These are phyloP conservation scores for Apiotrichum sp. DNA, from an alignment of 1,284 basidiomycete genomes.

Conservation along the genomic window DNA sequence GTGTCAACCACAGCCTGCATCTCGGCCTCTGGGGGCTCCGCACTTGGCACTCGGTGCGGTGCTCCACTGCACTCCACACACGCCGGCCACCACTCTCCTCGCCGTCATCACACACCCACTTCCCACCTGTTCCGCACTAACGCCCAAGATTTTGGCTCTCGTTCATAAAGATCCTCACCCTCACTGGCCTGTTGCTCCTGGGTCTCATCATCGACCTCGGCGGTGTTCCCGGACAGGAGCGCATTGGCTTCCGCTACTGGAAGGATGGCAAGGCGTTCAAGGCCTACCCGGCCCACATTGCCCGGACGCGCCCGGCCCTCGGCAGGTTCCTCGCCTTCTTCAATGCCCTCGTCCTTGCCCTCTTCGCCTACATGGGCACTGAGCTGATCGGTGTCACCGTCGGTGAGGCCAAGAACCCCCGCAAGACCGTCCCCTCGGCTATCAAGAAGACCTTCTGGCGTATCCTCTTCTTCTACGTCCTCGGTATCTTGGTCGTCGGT, in stretches of 20 bases:
- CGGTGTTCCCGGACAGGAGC: conserved; percentile 59
- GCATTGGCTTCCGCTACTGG: conserved; percentile 58
- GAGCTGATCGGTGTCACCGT: conserved; percentile 53
- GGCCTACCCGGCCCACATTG: conserved; percentile 19
- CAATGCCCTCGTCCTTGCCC: conserved; percentile 22
- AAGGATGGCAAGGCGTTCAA: conserved; percentile 38
- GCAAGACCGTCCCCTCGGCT: conserved; percentile 56
- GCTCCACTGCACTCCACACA: no score
- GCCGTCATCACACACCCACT: no score
- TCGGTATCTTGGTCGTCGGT: conserved; percentile 55
- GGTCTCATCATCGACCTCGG: conserved; percentile 59
- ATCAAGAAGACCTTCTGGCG: conserved; percentile 54
- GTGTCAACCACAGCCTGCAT: no score
- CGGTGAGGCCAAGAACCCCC: conserved; percentile 53
- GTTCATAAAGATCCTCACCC: conserved; percentile 54
- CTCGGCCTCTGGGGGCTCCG: no score
- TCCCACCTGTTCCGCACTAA: conserved; percentile 15
- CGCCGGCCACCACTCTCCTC: no score
- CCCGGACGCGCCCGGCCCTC: conserved; percentile 10
- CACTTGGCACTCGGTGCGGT: no score
- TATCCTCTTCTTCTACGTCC: conserved; percentile 62
- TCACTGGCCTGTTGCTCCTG: conserved; percentile 58
- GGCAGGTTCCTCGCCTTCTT: conserved; percentile 36
- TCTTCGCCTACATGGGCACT: conserved; percentile 55
- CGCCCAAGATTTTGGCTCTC: conserved; percentile 48